Evolutionary conservation across 805 yeast species (phyloP).

Genomic region (Limtongia smithiae): DNA sequence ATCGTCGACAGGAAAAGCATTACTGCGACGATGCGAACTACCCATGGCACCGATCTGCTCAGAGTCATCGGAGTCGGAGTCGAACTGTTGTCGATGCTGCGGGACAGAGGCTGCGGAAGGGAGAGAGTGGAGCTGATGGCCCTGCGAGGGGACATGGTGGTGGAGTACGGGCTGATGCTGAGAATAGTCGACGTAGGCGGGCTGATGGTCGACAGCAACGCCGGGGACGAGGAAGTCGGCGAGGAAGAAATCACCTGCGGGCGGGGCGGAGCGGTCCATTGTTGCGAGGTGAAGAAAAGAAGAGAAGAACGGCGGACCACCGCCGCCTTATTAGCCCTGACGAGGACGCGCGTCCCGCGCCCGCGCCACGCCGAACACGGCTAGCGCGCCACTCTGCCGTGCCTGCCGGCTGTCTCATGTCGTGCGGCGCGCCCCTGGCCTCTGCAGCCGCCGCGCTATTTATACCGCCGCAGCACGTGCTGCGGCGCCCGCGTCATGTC

Average conservation of each 20-base stretch:
- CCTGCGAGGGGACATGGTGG: neutral
- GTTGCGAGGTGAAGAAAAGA: neutral
- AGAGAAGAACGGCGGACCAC: neutral
- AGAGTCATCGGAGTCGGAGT: constrained; percentile 8
- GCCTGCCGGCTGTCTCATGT: neutral
- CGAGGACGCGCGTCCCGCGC: constrained; percentile 13
- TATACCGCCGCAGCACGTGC: neutral
- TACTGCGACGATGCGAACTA: no score
- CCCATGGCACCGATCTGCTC: constrained; percentile 3
- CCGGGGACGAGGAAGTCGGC: constrained; percentile 1
- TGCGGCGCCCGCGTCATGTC: neutral
- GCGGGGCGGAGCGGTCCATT: neutral
- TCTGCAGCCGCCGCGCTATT: no score
- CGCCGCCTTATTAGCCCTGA: no score
- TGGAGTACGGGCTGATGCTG: neutral
- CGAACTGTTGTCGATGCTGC: neutral
- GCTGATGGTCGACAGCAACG: neutral
- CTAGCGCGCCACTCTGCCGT: neutral
- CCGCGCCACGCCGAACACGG: constrained; percentile 4
- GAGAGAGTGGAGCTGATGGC: constrained; percentile 1
- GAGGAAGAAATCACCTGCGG: neutral
- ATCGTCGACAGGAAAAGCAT: constrained; percentile 7
- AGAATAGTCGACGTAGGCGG: neutral
- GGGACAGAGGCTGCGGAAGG: neutral
- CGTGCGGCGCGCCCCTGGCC: no score